Conservation (phyloP, 768 basidiomycete species). For the Mycena metata region DNA sequence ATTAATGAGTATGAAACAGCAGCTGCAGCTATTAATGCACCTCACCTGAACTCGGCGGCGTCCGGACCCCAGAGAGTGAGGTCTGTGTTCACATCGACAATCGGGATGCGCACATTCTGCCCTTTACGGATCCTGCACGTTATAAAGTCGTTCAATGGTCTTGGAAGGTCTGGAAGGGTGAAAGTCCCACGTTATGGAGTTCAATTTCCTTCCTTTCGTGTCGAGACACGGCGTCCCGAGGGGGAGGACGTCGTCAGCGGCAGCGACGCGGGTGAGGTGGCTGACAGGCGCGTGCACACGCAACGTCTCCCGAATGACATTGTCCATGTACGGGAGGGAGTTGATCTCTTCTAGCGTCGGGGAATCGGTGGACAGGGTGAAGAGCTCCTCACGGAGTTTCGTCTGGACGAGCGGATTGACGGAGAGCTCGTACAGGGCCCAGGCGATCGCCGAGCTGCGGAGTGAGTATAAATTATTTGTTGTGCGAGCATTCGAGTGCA, state of each 20-base stretch:
- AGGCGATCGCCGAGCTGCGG: constrained; percentile 44
- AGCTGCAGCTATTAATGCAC: too few relatives aligned
- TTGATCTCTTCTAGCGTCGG: constrained; percentile 60
- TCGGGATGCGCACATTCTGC: constrained; percentile 46
- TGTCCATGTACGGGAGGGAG: constrained; percentile 26
- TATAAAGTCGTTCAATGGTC: background rate
- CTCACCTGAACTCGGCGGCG: constrained; percentile 49
- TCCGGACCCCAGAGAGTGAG: constrained; percentile 44
- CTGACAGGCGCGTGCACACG: constrained; percentile 43
- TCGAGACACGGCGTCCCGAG: constrained; percentile 42
- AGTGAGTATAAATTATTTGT: background rate
- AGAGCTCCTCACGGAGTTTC: constrained; percentile 60
- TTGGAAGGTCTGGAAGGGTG: too few relatives aligned
- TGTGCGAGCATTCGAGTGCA: rapidly evolving
- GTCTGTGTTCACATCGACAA: constrained; percentile 43
- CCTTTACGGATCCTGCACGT: constrained; percentile 41
- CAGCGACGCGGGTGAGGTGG: constrained; percentile 42
- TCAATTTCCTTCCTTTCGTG: constrained; percentile 39
- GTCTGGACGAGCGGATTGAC: constrained; percentile 53
- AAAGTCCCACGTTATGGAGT: too few relatives aligned
- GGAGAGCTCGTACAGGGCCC: constrained; percentile 59
- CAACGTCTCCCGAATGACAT: constrained; percentile 26
- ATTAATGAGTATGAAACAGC: background rate
- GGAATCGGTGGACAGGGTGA: constrained; percentile 47
- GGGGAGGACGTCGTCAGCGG: constrained; percentile 46